Evolutionary conservation across 148 eudicot species (phyloP).

Genomic region (Heliosperma pusillum): DNA sequence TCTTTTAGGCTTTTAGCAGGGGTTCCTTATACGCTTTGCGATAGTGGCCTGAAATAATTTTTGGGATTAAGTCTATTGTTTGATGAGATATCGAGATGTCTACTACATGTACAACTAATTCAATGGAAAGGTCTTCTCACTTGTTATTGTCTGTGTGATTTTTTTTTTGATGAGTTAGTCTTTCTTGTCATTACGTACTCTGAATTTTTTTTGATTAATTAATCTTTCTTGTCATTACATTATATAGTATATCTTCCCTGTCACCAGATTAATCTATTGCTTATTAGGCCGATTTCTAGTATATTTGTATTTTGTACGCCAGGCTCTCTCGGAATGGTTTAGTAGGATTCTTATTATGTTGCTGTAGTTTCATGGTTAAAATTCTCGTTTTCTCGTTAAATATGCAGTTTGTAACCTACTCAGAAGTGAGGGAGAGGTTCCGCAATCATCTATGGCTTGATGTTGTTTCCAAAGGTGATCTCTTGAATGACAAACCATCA

Average conservation of each 20-base stretch:
- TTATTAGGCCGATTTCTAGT: background rate
- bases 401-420: slow-evolving; percentile 80
- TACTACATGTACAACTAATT: no score
- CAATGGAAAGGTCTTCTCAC: no score
- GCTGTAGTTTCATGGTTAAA: background rate
- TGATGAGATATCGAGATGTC: no score
- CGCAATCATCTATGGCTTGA: slow-evolving; percentile 88
- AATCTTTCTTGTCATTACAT: no score
- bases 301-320: background rate
- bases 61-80: background rate
- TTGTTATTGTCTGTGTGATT: no score
- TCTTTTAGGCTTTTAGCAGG: no score
- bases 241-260: background rate
- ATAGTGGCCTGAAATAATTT: background rate
- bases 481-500: slow-evolving; percentile 55
- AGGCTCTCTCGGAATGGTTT: background rate
- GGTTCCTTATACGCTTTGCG: background rate
- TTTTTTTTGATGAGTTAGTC: no score
- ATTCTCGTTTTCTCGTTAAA: slow-evolving; percentile 3
- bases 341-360: background rate
- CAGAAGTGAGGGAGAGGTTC: slow-evolving; percentile 67
- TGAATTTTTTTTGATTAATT: no score
- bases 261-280: background rate
- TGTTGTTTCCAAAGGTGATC: slow-evolving; percentile 88
- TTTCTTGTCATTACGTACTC: no score